These are phyloP conservation scores for Vaccinium macrocarpon DNA, from an alignment of 148 eudicot species.

Conservation along the genomic window DNA sequence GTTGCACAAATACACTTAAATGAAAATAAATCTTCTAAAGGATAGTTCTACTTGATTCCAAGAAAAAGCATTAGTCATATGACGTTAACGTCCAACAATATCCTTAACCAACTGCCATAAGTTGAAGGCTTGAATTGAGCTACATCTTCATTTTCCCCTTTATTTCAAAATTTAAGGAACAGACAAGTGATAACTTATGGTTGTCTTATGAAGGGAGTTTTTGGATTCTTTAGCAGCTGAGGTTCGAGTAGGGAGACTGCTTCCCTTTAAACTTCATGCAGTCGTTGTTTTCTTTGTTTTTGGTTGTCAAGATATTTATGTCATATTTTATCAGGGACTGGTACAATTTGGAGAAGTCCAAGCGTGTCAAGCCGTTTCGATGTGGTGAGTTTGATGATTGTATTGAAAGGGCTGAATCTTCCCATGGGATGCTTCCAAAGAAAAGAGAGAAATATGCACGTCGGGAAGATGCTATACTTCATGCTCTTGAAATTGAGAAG, in stretches of 20 bases:
- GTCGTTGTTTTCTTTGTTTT: constrained; percentile 7
- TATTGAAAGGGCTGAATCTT: constrained; percentile 87
- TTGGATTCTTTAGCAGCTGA: neutral
- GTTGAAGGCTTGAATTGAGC: neutral
- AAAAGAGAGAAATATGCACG: constrained; percentile 96
- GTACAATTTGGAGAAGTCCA: constrained; percentile 97
- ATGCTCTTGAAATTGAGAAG: too few relatives aligned
- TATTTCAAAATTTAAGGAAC: neutral
- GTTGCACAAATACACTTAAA: neutral
- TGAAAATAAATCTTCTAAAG: neutral
- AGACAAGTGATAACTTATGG: neutral
- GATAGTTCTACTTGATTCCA: neutral
- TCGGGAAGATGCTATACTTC: too few relatives aligned
- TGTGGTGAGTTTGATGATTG: constrained; percentile 98
- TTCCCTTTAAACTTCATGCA: neutral
- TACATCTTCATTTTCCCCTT: neutral
- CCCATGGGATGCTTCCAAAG: constrained; percentile 83
- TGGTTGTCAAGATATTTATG: too few relatives aligned
- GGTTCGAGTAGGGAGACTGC: neutral
- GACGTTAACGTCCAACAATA: neutral
- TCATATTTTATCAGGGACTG: constrained; percentile 62
- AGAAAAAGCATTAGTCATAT: neutral
- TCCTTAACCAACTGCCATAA: neutral
- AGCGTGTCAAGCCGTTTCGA: constrained; percentile 93
- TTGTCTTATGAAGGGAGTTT: neutral